A percentile compares a stretch with the other conserved stretches of the same genome.
Evolutionary conservation across 1,139 yeast genomes (phyloP).

Genomic region (Scheffersomyces insectosa): DNA sequence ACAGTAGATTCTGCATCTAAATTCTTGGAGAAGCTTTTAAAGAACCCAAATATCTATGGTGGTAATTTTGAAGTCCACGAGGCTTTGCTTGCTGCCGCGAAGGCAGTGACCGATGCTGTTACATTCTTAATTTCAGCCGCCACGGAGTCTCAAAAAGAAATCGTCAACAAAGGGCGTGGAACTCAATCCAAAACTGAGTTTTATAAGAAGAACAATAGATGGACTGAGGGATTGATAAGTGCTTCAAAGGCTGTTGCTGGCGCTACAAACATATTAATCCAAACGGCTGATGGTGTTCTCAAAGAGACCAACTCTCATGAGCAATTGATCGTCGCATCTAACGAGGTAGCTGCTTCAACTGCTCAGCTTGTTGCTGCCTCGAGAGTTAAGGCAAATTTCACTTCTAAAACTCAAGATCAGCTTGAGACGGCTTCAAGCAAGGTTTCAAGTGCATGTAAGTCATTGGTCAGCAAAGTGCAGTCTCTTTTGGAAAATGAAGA

Average conservation of each 20-base stretch:
- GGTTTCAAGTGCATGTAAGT: slow-evolving; percentile 75
- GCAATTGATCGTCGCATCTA: slow-evolving; percentile 85
- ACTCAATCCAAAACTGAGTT: slow-evolving; percentile 69
- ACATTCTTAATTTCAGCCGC: slow-evolving; percentile 73
- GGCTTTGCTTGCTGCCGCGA: slow-evolving; percentile 76
- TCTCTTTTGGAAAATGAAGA: slow-evolving; percentile 48
- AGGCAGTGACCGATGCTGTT: slow-evolving; percentile 80
- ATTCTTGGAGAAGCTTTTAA: slow-evolving; percentile 56
- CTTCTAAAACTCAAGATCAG: slow-evolving; percentile 75
- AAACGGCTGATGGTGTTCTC: slow-evolving; percentile 84
- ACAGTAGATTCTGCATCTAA: slow-evolving; percentile 68
- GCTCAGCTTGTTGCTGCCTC: slow-evolving; percentile 94
- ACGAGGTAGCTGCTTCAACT: slow-evolving; percentile 90
- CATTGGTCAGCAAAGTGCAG: slow-evolving; percentile 71
- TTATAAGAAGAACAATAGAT: slow-evolving; percentile 83
- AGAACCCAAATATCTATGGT: slow-evolving; percentile 56
- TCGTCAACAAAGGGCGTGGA: slow-evolving; percentile 73
- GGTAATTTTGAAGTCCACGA: slow-evolving; percentile 73
- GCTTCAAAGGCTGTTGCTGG: slow-evolving; percentile 90
- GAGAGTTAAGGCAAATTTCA: slow-evolving; percentile 77
- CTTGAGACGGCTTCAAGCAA: slow-evolving; percentile 69
- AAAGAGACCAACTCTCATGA: slow-evolving; percentile 67
- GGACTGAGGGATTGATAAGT: slow-evolving; percentile 93
- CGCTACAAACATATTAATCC: slow-evolving; percentile 76
- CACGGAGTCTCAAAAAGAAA: slow-evolving; percentile 80